Percentiles rank a stretch among this genome's conserved stretches.
Evolutionary conservation across 179 eudicot species (phyloP).

Genomic region (Camellia oleifera): DNA sequence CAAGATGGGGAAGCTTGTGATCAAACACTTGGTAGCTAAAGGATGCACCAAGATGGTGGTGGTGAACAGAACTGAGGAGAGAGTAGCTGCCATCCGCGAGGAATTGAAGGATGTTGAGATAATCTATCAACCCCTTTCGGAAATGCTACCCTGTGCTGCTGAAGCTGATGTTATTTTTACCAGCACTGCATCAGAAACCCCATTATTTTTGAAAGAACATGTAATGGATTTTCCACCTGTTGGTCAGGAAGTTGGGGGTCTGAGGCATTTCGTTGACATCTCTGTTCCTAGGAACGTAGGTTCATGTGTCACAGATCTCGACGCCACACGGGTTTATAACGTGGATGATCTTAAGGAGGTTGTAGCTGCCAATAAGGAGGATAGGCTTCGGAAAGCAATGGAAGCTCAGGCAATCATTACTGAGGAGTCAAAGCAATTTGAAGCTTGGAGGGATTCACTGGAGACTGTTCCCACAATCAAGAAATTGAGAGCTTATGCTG

Average conservation of each 20-base stretch:
- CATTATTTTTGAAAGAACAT: conserved; percentile 39
- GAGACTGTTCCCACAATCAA: too few species aligned
- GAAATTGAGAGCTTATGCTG: too few species aligned
- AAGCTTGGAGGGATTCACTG: too few species aligned
- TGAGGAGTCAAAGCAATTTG: conserved; percentile 35
- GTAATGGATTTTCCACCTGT: conserved; percentile 41
- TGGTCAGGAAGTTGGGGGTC: conserved; percentile 33
- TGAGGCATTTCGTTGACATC: conserved; percentile 50
- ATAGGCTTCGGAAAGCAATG: conserved; percentile 49
- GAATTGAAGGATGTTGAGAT: conserved; percentile 47
- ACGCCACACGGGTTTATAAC: conserved; percentile 39
- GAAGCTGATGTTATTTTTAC: conserved; percentile 59
- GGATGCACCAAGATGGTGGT: conserved; percentile 59
- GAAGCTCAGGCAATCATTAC: conserved; percentile 50
- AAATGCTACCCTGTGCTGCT: conserved; percentile 43
- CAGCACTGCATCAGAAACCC: conserved; percentile 50
- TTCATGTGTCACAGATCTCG: conserved; percentile 38
- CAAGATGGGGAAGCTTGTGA: conserved; percentile 60
- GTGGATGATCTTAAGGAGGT: conserved; percentile 60
- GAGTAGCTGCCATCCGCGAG: conserved; percentile 42
- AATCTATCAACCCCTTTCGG: conserved; percentile 44
- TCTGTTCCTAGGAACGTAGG: conserved; percentile 59
- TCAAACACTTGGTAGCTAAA: conserved; percentile 54
- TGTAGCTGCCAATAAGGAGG: conserved; percentile 58
- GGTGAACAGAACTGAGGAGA: conserved; percentile 44